phyloP scores from a whole-genome alignment of 2,329 filamentous ascomycete species.

The Waltergamsia citrina region DNA sequence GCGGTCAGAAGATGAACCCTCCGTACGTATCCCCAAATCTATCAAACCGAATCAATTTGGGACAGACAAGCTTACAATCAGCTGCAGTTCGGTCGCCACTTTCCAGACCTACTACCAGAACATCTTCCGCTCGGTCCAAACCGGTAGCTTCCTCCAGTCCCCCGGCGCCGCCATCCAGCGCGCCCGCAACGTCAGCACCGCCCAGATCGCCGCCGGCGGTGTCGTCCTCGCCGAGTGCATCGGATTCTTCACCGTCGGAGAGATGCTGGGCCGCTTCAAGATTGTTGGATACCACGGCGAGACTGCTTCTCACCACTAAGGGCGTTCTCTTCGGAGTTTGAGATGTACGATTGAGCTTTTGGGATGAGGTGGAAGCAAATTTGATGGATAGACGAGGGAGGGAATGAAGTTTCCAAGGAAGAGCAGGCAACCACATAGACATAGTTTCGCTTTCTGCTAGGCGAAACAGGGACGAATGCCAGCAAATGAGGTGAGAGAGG shows the following conservation, averaged over 20 bases:
- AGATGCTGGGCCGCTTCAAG: constrained; percentile 96
- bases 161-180: constrained; percentile 45
- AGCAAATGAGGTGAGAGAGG: not conserved
- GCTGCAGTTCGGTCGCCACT: constrained; percentile 60
- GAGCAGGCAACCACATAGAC: not conserved
- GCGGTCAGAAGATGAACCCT: constrained; percentile 82
- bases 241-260: constrained; percentile 95
- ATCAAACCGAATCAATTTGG: no score
- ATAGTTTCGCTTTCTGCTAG: not conserved
- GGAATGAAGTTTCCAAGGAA: no score
- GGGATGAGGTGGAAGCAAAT: not conserved
- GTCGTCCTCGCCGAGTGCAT: constrained; percentile 79
- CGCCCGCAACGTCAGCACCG: constrained; percentile 59
- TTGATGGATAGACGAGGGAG: not conserved
- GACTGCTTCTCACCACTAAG: constrained; percentile 49
- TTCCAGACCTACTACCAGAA: constrained; percentile 84
- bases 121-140: constrained; percentile 59
- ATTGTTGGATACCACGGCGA: constrained; percentile 83
- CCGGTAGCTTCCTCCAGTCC: constrained; percentile 48
- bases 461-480: not conserved
- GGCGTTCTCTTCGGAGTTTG: not conserved
- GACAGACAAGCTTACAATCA: no score
- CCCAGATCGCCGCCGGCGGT: constrained; percentile 63
- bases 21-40: constrained; percentile 59
- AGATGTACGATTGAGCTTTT: not conserved